phyloP scores from a whole-genome alignment of 1,284 basidiomycete genomes.

The Sanghuangporus baumii region DNA sequence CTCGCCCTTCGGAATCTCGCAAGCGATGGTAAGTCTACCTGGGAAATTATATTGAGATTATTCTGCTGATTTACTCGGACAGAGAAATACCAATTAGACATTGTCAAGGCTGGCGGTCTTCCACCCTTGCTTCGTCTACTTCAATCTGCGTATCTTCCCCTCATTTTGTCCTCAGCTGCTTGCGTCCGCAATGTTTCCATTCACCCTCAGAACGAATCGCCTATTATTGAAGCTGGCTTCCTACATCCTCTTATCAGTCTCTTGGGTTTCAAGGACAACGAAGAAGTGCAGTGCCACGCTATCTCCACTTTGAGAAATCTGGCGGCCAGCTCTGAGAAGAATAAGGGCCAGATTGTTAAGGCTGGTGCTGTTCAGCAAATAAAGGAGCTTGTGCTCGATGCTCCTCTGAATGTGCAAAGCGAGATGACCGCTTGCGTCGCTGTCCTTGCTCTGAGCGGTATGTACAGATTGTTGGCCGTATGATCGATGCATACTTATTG shows the following conservation, averaged over 20 bases:
- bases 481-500: background rate
- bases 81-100: slow-evolving; percentile 99
- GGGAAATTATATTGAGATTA: background rate
- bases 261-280: slow-evolving; percentile 97
- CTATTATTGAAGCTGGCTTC: slow-evolving; percentile 99
- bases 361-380: slow-evolving; percentile 98
- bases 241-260: slow-evolving; percentile 94
- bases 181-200: slow-evolving; percentile 99
- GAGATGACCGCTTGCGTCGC: slow-evolving; percentile 99
- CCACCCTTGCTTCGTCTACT: slow-evolving; percentile 90
- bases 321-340: slow-evolving; percentile 96
- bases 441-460: slow-evolving; percentile 88
- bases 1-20: slow-evolving; percentile 95
- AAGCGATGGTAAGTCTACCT: slow-evolving; percentile 72
- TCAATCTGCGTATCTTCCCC: slow-evolving; percentile 96
- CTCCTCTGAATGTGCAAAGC: slow-evolving; percentile 95
- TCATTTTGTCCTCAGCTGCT: slow-evolving; percentile 97
- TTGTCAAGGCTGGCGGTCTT: slow-evolving; percentile 94
- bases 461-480: slow-evolving; percentile 23
- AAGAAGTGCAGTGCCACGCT: slow-evolving; percentile 99
- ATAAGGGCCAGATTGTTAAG: slow-evolving; percentile 97
- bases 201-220: slow-evolving; percentile 97
- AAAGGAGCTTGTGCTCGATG: slow-evolving; percentile 93
- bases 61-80: slow-evolving; percentile 10
- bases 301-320: slow-evolving; percentile 97